Percentiles rank a stretch among this genome's conserved stretches.
These are phyloP conservation scores for Xenoacremonium recifei DNA, from an alignment of 2,329 filamentous ascomycete genomes.

Conservation along the genomic window DNA sequence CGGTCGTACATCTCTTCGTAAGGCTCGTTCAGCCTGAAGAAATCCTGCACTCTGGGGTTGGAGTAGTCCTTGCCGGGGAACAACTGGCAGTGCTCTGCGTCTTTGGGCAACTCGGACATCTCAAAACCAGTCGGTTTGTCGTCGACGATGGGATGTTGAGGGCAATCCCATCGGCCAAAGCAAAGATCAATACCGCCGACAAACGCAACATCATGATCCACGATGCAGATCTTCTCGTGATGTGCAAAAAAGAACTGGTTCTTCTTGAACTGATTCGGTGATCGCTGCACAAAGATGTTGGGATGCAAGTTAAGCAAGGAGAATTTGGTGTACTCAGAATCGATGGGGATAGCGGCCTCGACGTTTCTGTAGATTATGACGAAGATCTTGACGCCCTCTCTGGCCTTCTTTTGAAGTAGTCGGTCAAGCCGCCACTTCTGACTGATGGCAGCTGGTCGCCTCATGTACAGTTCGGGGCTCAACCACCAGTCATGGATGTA, in stretches of 20 bases:
- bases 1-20: constrained; percentile 99
- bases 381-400: constrained; percentile 95
- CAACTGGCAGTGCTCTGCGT: constrained; percentile 90
- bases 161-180: constrained; percentile 96
- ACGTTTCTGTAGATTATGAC: constrained; percentile 98
- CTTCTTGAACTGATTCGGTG: constrained; percentile 96
- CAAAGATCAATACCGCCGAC: constrained; percentile 94
- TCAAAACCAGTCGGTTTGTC: constrained; percentile 97
- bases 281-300: constrained; percentile 94
- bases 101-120: constrained; percentile 68
- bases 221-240: constrained; percentile 96
- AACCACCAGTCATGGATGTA: constrained; percentile 99
- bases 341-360: constrained; percentile 93
- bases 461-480: constrained; percentile 92
- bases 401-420: constrained; percentile 87
- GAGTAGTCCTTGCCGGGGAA: constrained; percentile 99
- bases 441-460: constrained; percentile 89
- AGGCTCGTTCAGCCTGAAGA: constrained; percentile 87
- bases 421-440: constrained; percentile 97
- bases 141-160: constrained; percentile 85
- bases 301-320: constrained; percentile 92
- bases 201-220: constrained; percentile 95
- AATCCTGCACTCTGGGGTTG: constrained; percentile 92
- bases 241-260: constrained; percentile 99
- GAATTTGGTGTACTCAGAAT: constrained; percentile 97